Evolutionary conservation across 106 monocot species (phyloP).

Genomic region (Dioscorea alata): DNA sequence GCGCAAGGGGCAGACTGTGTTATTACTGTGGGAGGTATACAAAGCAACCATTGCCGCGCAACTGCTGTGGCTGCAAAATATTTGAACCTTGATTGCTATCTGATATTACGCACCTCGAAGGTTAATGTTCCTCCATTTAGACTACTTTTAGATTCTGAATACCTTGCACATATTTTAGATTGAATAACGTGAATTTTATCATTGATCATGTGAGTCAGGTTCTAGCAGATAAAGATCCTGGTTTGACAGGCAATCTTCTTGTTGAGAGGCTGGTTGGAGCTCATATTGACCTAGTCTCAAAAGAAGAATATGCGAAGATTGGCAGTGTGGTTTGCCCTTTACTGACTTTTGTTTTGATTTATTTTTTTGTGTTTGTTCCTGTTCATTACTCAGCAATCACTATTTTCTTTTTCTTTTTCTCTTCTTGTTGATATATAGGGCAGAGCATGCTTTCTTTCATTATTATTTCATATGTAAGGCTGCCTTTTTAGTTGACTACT

Average conservation of each 20-base stretch:
- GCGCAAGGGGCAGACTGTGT: constrained; percentile 80
- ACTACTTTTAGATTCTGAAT: background rate
- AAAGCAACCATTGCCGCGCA: constrained; percentile 97
- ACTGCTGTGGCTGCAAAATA: constrained; percentile 95
- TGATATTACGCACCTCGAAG: constrained; percentile 96
- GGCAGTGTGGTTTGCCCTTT: constrained; percentile 78
- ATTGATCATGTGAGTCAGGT: constrained; percentile 25
- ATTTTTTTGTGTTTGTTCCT: background rate
- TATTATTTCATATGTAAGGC: too few species aligned
- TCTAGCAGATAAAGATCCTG: constrained; percentile 81
- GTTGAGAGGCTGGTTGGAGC: constrained; percentile 94
- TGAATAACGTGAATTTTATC: background rate
- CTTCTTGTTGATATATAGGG: background rate
- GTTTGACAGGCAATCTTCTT: constrained; percentile 88
- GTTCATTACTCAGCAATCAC: background rate
- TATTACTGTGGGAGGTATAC: constrained; percentile 93
- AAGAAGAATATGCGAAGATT: constrained; percentile 91
- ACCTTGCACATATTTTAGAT: background rate
- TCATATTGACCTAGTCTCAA: constrained; percentile 87
- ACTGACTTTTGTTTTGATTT: too few species aligned
- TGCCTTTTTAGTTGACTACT: too few species aligned
- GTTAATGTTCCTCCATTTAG: constrained; percentile 18
- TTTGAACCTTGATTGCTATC: constrained; percentile 81
- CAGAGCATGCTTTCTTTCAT: too few species aligned
- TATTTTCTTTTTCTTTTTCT: background rate